These are phyloP conservation scores for Talaromyces adpressus DNA, from an alignment of 495 filamentous ascomycete genomes.

Conservation along the genomic window DNA sequence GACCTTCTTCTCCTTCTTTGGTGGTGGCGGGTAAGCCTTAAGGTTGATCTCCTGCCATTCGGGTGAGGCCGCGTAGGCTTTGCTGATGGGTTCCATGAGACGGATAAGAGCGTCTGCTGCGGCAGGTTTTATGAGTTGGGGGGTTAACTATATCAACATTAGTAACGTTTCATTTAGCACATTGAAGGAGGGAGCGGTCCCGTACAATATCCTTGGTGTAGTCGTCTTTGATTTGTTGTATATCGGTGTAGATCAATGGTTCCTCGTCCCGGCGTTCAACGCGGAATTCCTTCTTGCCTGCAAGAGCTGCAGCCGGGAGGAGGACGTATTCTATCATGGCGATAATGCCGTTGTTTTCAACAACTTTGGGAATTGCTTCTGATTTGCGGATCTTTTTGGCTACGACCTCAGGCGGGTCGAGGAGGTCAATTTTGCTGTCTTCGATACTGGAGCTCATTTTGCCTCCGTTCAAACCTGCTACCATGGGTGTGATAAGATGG, in stretches of 20 bases:
- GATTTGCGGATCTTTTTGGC: constrained; percentile 79
- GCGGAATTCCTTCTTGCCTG: constrained; percentile 27
- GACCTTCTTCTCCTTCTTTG: constrained; percentile 69
- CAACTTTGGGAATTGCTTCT: constrained; percentile 60
- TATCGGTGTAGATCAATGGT: constrained; percentile 67
- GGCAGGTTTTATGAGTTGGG: constrained; percentile 76
- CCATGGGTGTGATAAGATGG: constrained; percentile 88
- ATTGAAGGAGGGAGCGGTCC: background rate
- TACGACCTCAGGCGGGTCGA: constrained; percentile 67
- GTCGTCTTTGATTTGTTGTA: constrained; percentile 65
- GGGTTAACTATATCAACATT: constrained; percentile 55
- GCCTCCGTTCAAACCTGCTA: constrained; percentile 73
- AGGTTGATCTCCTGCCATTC: constrained; percentile 79
- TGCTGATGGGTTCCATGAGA: constrained; percentile 69
- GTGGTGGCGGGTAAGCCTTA: constrained; percentile 74
- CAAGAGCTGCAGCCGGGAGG: constrained; percentile 54
- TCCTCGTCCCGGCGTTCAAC: constrained; percentile 52
- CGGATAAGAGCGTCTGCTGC: constrained; percentile 60
- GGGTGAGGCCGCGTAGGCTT: constrained; percentile 54
- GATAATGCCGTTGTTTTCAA: constrained; percentile 81
- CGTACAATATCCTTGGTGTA: constrained; percentile 74
- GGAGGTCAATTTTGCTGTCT: constrained; percentile 74
- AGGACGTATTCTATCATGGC: constrained; percentile 79
- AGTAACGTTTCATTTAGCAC: constrained; percentile 9
- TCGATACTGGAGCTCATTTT: constrained; percentile 64